Base-by-base conservation (phyloP, 371 early-diverging fungal genomes). In the Lichtheimia ornata region DNA sequence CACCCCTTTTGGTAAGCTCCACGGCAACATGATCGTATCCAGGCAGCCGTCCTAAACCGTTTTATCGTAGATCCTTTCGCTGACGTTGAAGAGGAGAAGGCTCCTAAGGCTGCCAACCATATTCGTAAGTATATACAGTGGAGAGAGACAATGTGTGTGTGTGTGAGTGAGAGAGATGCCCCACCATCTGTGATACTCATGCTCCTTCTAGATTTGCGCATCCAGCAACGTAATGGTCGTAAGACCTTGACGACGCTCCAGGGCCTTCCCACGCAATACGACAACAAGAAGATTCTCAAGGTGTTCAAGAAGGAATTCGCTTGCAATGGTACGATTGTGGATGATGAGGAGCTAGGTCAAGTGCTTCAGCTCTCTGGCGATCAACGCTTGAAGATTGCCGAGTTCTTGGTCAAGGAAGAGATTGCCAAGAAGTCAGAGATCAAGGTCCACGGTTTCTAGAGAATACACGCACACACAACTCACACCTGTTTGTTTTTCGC, bases 161-260 rank as follows among this genome's bases (percentile, higher is more conserved):
- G 18, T 41, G 12, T 24, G 20, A 40, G 54, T 13, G 15, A 35
- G 27, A 1, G 25, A 27, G 1, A 35, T 22, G n/a, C n/a, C 12
- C 4, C 5, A 47, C 47, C 47, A 47, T 47, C 47, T 47, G 30
- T 30, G 35, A 35, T 4, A 40, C 59, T 50, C 30, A 51, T 11
- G 5, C 4, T 22, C n/a, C 25, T 57, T 57, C 1, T 76, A 92
- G 93, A 97, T 79, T 92, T 97, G 70, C 95, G 99, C 76, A 92
- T 97, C 67, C 97, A 97, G 77, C 97, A 96, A 77, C 92, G 98
- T 69, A 97, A 95, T 82, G 97, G 98, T 61, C 87, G 95, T 74
- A 99, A 99, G 84, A 94, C 96, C 44, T 74, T 96, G 68, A 97
- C 99, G 5, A 96, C 96, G 28, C 84, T 96, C 50, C 66, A 66